Conservation (phyloP, 306 rosid species). For the Potentilla sterilis region DNA sequence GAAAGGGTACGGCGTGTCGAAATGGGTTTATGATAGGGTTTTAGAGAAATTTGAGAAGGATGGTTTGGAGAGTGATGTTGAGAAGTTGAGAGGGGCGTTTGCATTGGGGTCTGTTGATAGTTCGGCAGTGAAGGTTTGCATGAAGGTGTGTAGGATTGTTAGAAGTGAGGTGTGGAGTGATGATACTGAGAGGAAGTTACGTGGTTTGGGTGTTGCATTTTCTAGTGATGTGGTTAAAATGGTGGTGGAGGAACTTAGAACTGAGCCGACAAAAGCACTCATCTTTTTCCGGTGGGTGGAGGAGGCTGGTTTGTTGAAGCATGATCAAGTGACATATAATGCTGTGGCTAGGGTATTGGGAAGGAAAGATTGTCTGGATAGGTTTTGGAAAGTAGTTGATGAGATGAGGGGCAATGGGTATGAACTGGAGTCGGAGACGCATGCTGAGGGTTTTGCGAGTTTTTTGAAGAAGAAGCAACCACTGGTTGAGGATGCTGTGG, state of each 20-base stretch:
- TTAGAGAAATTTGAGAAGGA: constrained; percentile 44
- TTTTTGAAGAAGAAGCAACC: constrained; percentile 56
- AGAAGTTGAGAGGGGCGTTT: constrained; percentile 50
- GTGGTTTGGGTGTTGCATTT: constrained; percentile 44
- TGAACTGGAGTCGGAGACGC: constrained; percentile 62
- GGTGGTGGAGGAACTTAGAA: constrained; percentile 48
- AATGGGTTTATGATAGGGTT: constrained; percentile 37
- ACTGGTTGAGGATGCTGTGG: constrained; percentile 70
- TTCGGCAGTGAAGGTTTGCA: constrained; percentile 36
- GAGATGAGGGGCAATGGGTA: constrained; percentile 56
- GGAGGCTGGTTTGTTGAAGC: constrained; percentile 67
- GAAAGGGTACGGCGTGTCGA: constrained; percentile 63
- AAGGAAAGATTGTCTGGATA: constrained; percentile 61
- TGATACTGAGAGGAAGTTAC: constrained; percentile 51
- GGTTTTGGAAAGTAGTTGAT: constrained; percentile 75
- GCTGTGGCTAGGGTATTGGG: constrained; percentile 66
- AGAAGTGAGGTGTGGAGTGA: constrained; percentile 62
- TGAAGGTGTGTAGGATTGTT: constrained; percentile 49
- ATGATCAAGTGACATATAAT: constrained; percentile 60
- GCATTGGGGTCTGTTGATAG: constrained; percentile 44
- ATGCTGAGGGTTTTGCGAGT: constrained; percentile 53
- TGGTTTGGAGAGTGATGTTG: constrained; percentile 46
- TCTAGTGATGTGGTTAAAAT: constrained; percentile 39
- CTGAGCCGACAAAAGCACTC: constrained; percentile 57
- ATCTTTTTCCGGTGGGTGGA: constrained; percentile 81